phyloP scores from a whole-genome alignment of 1,139 yeast species.

The Zygoascus hellenicus region DNA sequence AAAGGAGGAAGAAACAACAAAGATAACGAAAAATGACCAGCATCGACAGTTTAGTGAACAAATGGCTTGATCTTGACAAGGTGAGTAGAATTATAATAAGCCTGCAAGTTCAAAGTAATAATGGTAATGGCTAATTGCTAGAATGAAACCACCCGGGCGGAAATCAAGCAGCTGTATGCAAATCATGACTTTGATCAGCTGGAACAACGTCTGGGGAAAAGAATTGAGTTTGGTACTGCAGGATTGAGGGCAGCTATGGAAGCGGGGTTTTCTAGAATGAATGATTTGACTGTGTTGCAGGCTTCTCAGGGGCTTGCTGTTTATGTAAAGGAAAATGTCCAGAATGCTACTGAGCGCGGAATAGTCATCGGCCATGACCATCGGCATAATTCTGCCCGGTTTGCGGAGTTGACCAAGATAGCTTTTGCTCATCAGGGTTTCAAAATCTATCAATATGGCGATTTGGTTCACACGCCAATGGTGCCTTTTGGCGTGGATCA shows the following conservation, averaged over 20 bases:
- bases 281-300: conserved; percentile 81
- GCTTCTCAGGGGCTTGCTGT: conserved; percentile 87
- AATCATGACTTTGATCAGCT: conserved; percentile 42
- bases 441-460: conserved; percentile 47
- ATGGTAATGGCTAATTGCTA: conserved; percentile 9
- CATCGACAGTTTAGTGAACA: conserved; percentile 39
- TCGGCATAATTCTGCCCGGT: conserved; percentile 69
- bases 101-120: background rate
- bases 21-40: conserved; percentile 3
- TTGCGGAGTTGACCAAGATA: conserved; percentile 73
- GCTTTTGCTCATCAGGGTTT: conserved; percentile 67
- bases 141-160: conserved; percentile 51
- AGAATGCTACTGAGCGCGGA: conserved; percentile 35
- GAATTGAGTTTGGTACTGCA: conserved; percentile 90
- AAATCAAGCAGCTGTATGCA: conserved; percentile 47
- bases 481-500: conserved; percentile 82
- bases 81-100: conserved; percentile 20
- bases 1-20: background rate
- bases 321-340: conserved; percentile 43
- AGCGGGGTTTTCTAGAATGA: conserved; percentile 86
- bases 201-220: conserved; percentile 42
- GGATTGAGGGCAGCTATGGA: conserved; percentile 85
- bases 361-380: conserved; percentile 92
- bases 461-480: conserved; percentile 80
- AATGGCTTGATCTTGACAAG: conserved; percentile 46